These are phyloP conservation scores for Citrus inodora DNA, from an alignment of 345 rosid genomes.

Conservation along the genomic window DNA sequence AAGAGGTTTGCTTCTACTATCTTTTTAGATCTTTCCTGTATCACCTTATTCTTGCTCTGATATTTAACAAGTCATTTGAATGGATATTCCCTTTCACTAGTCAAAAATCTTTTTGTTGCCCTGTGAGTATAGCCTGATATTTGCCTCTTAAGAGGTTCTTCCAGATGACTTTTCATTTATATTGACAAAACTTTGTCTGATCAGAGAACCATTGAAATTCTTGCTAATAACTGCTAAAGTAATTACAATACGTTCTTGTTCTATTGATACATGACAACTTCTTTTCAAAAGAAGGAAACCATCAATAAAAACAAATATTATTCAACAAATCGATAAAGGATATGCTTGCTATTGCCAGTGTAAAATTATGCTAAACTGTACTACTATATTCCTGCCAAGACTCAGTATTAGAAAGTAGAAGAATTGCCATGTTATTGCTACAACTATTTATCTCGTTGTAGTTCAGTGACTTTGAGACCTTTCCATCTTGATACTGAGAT, in stretches of 20 bases:
- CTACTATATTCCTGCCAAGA: neutral
- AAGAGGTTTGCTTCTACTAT: conserved; percentile 51
- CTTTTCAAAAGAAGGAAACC: neutral
- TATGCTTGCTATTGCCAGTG: neutral
- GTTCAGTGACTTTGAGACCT: neutral
- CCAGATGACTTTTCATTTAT: neutral
- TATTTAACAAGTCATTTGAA: neutral
- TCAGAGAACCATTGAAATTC: neutral
- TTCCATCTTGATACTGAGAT: no score
- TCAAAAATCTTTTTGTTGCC: neutral
- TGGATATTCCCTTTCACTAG: neutral
- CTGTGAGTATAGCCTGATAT: neutral
- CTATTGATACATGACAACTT: neutral
- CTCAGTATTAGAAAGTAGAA: neutral
- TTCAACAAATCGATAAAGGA: neutral
- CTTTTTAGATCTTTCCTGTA: conserved; percentile 2
- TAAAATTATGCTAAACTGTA: neutral
- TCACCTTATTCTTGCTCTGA: neutral
- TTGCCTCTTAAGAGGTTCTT: neutral
- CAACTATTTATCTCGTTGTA: neutral
- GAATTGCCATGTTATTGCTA: neutral
- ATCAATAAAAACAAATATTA: neutral
- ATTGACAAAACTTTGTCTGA: neutral
- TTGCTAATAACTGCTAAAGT: neutral
- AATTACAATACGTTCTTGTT: neutral